Conservation (phyloP, 306 rosid species). For the Potentilla sterilis region DNA sequence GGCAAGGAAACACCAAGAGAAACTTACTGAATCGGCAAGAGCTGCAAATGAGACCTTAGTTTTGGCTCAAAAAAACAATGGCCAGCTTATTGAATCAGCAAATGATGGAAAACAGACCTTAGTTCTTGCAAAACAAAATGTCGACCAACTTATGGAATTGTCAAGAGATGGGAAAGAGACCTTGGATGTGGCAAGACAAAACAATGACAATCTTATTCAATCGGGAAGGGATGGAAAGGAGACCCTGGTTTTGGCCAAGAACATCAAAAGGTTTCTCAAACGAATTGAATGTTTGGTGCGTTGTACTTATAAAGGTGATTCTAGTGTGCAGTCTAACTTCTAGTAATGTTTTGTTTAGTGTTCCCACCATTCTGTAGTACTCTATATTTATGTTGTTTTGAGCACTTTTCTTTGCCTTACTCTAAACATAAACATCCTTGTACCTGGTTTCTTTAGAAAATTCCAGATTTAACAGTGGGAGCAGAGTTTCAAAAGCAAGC, state of each 20-base stretch:
- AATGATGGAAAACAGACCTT: neutral
- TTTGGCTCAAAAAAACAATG: neutral
- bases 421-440: neutral
- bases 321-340: neutral
- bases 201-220: neutral
- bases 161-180: neutral
- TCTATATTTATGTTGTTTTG: neutral
- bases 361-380: neutral
- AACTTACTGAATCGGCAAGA: neutral
- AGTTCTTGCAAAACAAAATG: neutral
- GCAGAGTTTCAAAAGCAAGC: constrained; percentile 39
- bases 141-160: neutral
- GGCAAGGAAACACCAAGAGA: neutral
- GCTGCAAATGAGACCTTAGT: neutral
- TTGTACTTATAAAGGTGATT: neutral
- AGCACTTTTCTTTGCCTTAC: neutral
- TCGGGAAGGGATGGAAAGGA: neutral
- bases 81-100: neutral
- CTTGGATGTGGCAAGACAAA: neutral
- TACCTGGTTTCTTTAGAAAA: constrained; percentile 31
- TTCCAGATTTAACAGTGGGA: constrained; percentile 33
- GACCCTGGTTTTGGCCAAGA: neutral
- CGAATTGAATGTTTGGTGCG: neutral
- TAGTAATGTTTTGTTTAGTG: neutral
- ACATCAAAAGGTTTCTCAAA: neutral